phyloP scores from a whole-genome alignment of 306 rosid genomes.

The Glycine tomentella region DNA sequence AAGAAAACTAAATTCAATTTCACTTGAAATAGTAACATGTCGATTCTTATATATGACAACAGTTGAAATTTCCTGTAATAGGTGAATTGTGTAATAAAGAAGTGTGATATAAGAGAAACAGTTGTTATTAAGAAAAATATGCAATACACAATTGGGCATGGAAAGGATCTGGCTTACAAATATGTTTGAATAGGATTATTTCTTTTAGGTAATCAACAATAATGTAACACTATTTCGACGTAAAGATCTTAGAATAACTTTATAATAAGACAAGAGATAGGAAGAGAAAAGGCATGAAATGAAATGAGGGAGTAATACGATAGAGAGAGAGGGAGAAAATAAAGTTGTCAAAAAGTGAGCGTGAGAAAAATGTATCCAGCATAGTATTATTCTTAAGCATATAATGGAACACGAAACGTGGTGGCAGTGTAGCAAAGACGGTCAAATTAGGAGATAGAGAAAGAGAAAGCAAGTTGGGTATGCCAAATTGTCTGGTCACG shows the following conservation, averaged over 20 bases:
- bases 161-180: neutral
- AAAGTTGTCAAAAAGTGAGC: neutral
- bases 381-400: neutral
- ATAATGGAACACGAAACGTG: conserved; percentile 52
- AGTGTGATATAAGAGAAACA: neutral
- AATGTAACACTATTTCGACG: neutral
- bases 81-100: too few relatives aligned
- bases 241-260: neutral
- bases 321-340: conserved; percentile 8
- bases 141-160: neutral
- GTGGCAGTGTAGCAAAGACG: conserved; percentile 51
- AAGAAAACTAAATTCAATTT: too few relatives aligned
- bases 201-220: conserved; percentile 30
- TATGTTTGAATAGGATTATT: neutral
- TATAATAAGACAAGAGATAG: neutral
- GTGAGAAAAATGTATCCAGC: neutral
- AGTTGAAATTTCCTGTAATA: neutral
- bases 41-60: neutral
- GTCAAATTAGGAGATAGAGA: conserved; percentile 29
- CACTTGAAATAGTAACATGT: too few relatives aligned
- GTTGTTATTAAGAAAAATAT: too few relatives aligned
- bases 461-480: conserved; percentile 52
- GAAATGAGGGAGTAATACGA: neutral
- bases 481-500: conserved; percentile 43
- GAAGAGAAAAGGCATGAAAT: neutral